Evolutionary conservation across 371 early-diverging fungal species (phyloP).

Genomic region (Apophysomyces variabilis): DNA sequence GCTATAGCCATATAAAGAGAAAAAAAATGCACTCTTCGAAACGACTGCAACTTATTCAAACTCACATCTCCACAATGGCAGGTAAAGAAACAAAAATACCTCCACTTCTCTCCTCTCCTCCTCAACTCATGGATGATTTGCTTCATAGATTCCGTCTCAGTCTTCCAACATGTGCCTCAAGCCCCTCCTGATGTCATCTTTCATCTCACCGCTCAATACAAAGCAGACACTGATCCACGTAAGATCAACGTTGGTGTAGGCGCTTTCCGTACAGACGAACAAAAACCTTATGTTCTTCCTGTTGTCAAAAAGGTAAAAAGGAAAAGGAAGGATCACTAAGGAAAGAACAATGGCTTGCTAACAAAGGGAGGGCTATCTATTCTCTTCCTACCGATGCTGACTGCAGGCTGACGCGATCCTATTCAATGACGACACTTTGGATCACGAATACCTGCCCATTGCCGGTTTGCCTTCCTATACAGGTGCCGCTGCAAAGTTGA

Average conservation of each 20-base stretch:
- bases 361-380: not conserved
- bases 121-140: not conserved
- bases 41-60: slow-evolving; percentile 26
- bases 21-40: slow-evolving; percentile 19
- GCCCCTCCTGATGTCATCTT: slow-evolving; percentile 95
- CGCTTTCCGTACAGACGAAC: slow-evolving; percentile 91
- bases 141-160: slow-evolving; percentile 32
- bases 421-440: slow-evolving; percentile 66
- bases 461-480: slow-evolving; percentile 81
- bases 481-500: slow-evolving; percentile 76
- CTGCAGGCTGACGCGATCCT: slow-evolving; percentile 82
- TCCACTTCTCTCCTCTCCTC: not conserved
- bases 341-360: not conserved
- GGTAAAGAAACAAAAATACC: not conserved
- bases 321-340: too few species aligned
- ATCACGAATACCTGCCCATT: slow-evolving; percentile 96
- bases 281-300: slow-evolving; percentile 95
- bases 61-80: slow-evolving; percentile 20
- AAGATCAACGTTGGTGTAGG: slow-evolving; percentile 98
- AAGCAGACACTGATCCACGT: slow-evolving; percentile 74
- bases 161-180: slow-evolving; percentile 68
- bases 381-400: slow-evolving; percentile 5
- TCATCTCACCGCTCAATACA: slow-evolving; percentile 80
- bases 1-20: slow-evolving; percentile 4
- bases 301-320: slow-evolving; percentile 83